Evolutionary conservation across 345 rosid genomes (phyloP).

Genomic region (Viola odorata): DNA sequence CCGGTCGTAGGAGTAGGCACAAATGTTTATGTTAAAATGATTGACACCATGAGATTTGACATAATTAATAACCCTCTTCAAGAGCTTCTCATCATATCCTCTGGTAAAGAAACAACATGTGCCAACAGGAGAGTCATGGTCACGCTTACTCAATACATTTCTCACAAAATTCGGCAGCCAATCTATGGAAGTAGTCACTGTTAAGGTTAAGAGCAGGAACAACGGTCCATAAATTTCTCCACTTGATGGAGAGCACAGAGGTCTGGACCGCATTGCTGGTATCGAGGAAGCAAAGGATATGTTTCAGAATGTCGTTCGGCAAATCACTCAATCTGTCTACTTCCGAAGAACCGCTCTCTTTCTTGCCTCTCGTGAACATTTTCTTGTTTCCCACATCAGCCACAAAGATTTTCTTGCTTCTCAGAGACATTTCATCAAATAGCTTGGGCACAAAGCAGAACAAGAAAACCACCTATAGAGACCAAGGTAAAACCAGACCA

Average conservation of each 20-base stretch:
- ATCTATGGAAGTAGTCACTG: not conserved
- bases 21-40: not conserved
- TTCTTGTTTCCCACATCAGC: not conserved
- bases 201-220: not conserved
- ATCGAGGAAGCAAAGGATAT: conserved; percentile 8
- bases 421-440: not conserved
- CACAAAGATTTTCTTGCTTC: not conserved
- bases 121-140: no score
- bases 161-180: not conserved
- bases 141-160: not conserved
- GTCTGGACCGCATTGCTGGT: not conserved
- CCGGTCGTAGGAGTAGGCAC: not conserved
- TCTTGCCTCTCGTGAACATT: not conserved
- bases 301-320: not conserved
- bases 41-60: not conserved
- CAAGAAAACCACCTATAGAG: no score
- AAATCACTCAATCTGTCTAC: conserved; percentile 5
- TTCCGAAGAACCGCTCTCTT: not conserved
- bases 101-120: not conserved
- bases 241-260: not conserved
- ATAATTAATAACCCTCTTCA: not conserved
- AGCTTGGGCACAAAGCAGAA: not conserved
- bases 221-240: not conserved
- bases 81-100: not conserved
- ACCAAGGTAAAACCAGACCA: no score